phyloP scores from a whole-genome alignment of 1,139 yeast species.

The Sugiyamaella japonica region DNA sequence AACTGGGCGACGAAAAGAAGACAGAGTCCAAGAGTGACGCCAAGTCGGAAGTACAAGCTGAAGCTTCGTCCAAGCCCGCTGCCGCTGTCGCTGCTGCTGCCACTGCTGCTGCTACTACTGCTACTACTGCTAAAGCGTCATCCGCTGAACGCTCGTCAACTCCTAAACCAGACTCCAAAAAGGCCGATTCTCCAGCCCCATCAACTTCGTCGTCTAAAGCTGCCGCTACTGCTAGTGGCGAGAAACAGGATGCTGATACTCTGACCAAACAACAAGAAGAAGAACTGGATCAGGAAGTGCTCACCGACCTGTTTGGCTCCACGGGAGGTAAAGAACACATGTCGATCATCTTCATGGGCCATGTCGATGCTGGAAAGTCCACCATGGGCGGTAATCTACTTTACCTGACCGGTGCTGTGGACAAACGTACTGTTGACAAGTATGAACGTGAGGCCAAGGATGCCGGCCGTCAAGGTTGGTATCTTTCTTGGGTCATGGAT shows the following conservation, averaged over 20 bases:
- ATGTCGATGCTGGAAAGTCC: conserved; percentile 98
- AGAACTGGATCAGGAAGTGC: conserved; percentile 81
- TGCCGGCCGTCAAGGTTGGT: conserved; percentile 99
- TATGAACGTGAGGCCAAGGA: conserved; percentile 98
- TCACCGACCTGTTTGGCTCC: conserved; percentile 91
- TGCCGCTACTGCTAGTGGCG: background rate
- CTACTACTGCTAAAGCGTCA: no score
- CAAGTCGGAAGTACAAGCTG: conserved; percentile 22
- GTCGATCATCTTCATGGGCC: conserved; percentile 98
- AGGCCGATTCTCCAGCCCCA: conserved; percentile 28
- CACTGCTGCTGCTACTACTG: no score
- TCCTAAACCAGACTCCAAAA: conserved; percentile 31
- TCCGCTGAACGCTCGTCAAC: conserved; percentile 22
- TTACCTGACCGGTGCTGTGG: conserved; percentile 93
- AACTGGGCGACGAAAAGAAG: conserved; percentile 22
- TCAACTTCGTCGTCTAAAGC: background rate
- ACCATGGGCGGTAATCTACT: conserved; percentile 98
- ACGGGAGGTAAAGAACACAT: conserved; percentile 73
- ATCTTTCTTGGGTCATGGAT: conserved; percentile 98
- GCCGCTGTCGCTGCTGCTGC: conserved; percentile 20
- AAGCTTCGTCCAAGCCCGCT: conserved; percentile 21
- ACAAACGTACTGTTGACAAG: conserved; percentile 98
- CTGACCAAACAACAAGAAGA: conserved; percentile 76
- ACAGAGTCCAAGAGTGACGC: conserved; percentile 18
- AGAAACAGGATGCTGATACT: conserved; percentile 46